Percentiles rank a stretch among this genome's conserved stretches.
These are phyloP conservation scores for Chlorella variabilis DNA, from an alignment of 163 green algal species.

Conservation along the genomic window DNA sequence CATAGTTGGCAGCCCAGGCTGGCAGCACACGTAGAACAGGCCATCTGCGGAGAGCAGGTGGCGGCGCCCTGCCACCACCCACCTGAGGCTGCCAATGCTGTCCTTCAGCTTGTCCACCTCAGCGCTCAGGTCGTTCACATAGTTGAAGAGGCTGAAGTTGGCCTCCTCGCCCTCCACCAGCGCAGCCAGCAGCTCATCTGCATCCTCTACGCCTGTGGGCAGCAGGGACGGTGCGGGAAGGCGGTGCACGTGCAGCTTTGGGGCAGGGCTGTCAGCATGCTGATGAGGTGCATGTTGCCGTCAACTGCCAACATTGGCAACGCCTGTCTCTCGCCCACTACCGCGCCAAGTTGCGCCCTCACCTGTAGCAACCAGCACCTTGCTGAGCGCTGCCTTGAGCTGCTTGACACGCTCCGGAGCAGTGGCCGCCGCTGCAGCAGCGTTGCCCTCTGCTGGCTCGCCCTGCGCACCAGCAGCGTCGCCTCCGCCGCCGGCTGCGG, in stretches of 20 bases:
- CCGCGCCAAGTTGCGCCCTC: too few species aligned
- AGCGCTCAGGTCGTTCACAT: constrained; percentile 86
- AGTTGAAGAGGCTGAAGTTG: constrained; percentile 93
- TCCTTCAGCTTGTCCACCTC: constrained; percentile 88
- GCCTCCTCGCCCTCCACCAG: constrained; percentile 84
- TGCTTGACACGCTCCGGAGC: constrained; percentile 72
- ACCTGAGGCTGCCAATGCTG: constrained; percentile 63
- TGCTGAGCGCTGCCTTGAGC: constrained; percentile 82
- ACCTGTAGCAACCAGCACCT: constrained; percentile 77
- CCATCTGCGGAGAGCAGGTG: too few species aligned
- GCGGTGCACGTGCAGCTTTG: too few species aligned
- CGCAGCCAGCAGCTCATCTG: constrained; percentile 82
- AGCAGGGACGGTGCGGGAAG: too few species aligned
- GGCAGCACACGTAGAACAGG: too few species aligned
- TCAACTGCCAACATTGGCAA: too few species aligned
- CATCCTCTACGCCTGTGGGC: constrained; percentile 73
- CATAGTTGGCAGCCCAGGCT: too few species aligned
- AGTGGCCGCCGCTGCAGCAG: neutral
- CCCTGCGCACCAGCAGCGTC: neutral
- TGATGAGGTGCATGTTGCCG: too few species aligned
- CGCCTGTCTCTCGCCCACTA: too few species aligned
- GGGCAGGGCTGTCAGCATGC: too few species aligned
- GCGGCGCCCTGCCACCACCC: too few species aligned
- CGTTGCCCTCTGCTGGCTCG: neutral
- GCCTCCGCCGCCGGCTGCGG: neutral